Conservation (phyloP, 1,139 yeast genomes). For the Candida neerlandica region DNA sequence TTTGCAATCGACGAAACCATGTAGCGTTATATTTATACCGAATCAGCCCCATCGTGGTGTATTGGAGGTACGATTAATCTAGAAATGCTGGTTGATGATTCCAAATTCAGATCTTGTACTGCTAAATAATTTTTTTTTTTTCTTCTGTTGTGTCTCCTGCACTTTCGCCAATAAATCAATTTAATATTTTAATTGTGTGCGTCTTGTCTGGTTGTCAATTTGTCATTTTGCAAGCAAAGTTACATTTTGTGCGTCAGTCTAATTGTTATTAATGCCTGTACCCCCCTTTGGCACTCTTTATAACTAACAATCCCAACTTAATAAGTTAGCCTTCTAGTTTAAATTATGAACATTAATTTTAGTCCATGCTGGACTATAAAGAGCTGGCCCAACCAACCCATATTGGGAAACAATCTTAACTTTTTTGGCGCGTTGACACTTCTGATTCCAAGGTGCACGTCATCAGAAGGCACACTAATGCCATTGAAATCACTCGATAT, state of each 20-base stretch:
- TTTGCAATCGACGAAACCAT: neutral
- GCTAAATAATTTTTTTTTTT: neutral
- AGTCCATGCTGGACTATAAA: neutral
- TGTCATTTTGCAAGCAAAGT: slow-evolving; percentile 1
- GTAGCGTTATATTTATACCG: neutral
- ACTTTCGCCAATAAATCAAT: neutral
- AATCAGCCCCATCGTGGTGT: neutral
- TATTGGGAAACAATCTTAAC: neutral
- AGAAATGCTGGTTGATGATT: slow-evolving; percentile 1
- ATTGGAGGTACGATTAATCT: neutral
- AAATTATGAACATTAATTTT: neutral
- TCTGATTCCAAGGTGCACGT: neutral
- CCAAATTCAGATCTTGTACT: neutral
- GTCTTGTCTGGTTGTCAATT: neutral
- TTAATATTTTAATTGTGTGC: neutral
- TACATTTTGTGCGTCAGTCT: neutral
- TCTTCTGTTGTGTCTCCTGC: neutral
- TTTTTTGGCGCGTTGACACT: neutral
- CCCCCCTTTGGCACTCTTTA: neutral
- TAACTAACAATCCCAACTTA: too few relatives aligned
- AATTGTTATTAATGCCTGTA: neutral
- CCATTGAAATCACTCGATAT: too few relatives aligned
- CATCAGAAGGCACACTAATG: neutral
- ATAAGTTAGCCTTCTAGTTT: neutral
- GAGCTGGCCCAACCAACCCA: neutral